These are phyloP conservation scores for Komagataella kurtzmanii DNA, from an alignment of 805 yeast species.

Conservation along the genomic window DNA sequence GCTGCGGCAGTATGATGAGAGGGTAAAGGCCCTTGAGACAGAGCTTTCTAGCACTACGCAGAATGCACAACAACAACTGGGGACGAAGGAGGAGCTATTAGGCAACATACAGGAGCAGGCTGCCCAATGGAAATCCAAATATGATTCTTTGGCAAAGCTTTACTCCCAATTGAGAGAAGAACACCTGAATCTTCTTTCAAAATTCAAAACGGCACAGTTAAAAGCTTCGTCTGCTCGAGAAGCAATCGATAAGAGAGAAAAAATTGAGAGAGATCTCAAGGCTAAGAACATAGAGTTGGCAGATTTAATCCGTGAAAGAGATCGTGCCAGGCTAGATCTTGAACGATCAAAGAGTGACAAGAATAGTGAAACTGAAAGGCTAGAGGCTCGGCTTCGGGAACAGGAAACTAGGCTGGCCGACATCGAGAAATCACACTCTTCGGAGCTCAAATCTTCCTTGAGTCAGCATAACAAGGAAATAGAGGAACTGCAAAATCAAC, in stretches of 20 bases:
- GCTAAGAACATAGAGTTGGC: conserved; percentile 81
- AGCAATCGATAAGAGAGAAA: conserved; percentile 72
- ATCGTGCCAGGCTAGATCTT: conserved; percentile 72
- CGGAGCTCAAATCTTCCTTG: conserved; percentile 46
- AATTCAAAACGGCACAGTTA: conserved; percentile 70
- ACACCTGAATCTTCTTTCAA: conserved; percentile 65
- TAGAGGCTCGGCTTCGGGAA: conserved; percentile 52
- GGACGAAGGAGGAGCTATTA: conserved; percentile 64
- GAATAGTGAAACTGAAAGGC: conserved; percentile 48
- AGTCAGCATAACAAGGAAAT: conserved; percentile 53
- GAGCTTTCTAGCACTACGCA: conserved; percentile 50
- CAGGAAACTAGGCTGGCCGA: conserved; percentile 43
- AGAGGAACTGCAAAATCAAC: conserved; percentile 28
- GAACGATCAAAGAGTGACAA: conserved; percentile 57
- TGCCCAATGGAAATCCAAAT: conserved; percentile 68
- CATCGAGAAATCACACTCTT: conserved; percentile 47
- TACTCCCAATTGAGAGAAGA: conserved; percentile 89
- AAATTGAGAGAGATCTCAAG: conserved; percentile 69
- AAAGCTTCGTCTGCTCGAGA: conserved; percentile 86
- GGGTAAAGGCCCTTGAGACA: conserved; percentile 69
- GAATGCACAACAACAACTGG: conserved; percentile 59
- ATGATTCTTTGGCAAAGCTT: conserved; percentile 78
- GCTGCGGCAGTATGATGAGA: conserved; percentile 75
- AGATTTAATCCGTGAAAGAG: conserved; percentile 80
- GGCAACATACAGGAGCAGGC: conserved; percentile 61